A percentile compares a stretch with the other conserved stretches of the same genome.
Conservation (phyloP, 176 grass and related monocot species). For the sorghum (Sorghum bicolor) region Sorghum_bicolor_NCBIv3 NC_012877.2:57942001-57942500, state of each 20-base stretch:
- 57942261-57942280: constrained; percentile 38
- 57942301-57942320: not conserved
- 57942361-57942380: not conserved
- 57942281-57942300: not conserved
- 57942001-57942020: not conserved
- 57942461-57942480: not conserved
- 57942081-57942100: too few species aligned
- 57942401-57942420: not conserved
- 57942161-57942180: not conserved
- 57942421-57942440: not conserved
- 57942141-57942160: not conserved
- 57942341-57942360: not conserved
- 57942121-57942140: too few species aligned
- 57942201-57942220: constrained; percentile 73
- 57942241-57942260: constrained; percentile 55
- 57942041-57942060: not conserved
- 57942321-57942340: not conserved
- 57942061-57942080: not conserved
- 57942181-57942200: not conserved
- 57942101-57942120: too few species aligned
- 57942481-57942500: not conserved
- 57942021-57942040: not conserved
- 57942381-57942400: not conserved
- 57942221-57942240: constrained; percentile 2
- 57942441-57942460: not conserved